These are phyloP conservation scores for Ustilago crameri DNA, from an alignment of 1,284 basidiomycete genomes.

Conservation along the genomic window DNA sequence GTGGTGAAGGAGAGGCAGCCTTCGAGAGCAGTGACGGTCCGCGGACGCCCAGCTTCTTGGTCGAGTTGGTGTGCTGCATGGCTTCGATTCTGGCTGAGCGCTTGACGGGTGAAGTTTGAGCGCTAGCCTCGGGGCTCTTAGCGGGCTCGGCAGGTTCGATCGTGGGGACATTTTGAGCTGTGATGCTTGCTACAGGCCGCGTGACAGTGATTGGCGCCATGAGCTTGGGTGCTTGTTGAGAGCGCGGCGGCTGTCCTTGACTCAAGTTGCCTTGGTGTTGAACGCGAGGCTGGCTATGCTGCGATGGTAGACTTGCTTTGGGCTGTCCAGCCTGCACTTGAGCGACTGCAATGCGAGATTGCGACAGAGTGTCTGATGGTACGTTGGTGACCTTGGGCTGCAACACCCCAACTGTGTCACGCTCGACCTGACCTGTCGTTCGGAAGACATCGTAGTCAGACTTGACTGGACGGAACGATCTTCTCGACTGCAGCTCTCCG, in stretches of 20 bases:
- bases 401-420: neutral
- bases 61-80: constrained; percentile 27
- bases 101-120: constrained; percentile 30
- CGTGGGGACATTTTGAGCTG: neutral
- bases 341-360: neutral
- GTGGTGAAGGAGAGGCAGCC: constrained; percentile 17
- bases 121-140: neutral
- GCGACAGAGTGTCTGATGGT: neutral
- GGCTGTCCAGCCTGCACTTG: neutral
- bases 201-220: neutral
- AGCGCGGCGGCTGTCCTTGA: neutral
- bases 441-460: constrained; percentile 42
- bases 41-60: constrained; percentile 41
- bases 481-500: constrained; percentile 10
- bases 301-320: neutral
- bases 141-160: neutral
- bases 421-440: constrained; percentile 1
- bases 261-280: neutral
- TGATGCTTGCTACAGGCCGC: neutral
- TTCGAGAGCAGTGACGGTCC: constrained; percentile 17
- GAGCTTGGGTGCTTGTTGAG: neutral
- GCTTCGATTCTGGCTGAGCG: constrained; percentile 44
- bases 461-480: constrained; percentile 29
- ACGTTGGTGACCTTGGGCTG: constrained; percentile 22
- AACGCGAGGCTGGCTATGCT: neutral